Percentiles rank a stretch among this genome's conserved stretches.
These are phyloP conservation scores for Rhizopogon parksii DNA, from an alignment of 1,284 basidiomycete species.

Conservation along the genomic window DNA sequence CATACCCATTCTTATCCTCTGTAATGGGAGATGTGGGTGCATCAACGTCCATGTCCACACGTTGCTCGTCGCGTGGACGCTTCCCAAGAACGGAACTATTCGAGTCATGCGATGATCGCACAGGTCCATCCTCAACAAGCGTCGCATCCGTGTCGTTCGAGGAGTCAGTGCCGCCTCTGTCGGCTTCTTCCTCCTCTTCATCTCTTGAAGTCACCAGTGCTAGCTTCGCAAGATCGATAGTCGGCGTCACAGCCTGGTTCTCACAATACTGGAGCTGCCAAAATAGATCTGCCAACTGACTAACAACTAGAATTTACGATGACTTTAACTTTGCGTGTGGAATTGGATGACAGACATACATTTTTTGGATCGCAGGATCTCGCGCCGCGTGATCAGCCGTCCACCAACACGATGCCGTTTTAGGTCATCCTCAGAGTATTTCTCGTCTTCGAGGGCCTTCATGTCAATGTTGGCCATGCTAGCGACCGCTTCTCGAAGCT, in stretches of 20 bases:
- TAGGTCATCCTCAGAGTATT: conserved; percentile 70
- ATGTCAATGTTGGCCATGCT: conserved; percentile 51
- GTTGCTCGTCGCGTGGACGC: conserved; percentile 46
- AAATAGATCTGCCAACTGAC: conserved; percentile 74
- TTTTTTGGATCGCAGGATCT: conserved; percentile 77
- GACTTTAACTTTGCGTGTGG: conserved; percentile 1
- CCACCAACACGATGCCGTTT: conserved; percentile 83
- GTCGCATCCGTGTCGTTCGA: conserved; percentile 81
- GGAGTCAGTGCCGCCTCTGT: conserved; percentile 66
- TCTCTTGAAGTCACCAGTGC: conserved; percentile 86
- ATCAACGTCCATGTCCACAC: conserved; percentile 45
- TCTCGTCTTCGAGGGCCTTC: conserved; percentile 57
- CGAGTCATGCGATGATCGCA: conserved; percentile 28
- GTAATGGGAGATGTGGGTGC: conserved; percentile 27
- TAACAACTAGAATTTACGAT: conserved; percentile 52
- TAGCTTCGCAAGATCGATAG: conserved; percentile 85
- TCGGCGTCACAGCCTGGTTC: conserved; percentile 69
- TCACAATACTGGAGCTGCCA: conserved; percentile 67
- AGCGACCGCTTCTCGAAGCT: conserved; percentile 71
- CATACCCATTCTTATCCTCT: conserved; percentile 44
- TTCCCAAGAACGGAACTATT: conserved; percentile 68
- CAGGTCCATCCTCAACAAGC: conserved; percentile 66
- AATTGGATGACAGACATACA: conserved; percentile 43
- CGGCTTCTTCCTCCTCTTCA: conserved; percentile 79
- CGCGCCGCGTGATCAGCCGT: conserved; percentile 69